Conservation (phyloP, 176 grass and related monocot species). For the Tillandsia leiboldiana region DNA sequence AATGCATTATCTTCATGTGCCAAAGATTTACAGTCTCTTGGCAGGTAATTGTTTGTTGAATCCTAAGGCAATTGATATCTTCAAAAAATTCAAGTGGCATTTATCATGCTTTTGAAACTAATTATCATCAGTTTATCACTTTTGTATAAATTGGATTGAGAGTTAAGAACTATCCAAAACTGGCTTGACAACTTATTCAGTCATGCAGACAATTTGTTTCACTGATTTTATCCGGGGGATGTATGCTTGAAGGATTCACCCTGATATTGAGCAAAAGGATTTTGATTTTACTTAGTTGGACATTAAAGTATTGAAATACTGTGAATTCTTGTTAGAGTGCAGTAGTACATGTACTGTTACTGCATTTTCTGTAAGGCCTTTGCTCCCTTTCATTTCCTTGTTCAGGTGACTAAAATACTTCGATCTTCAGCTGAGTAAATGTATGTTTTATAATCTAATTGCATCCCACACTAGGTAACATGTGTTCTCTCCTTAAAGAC, state of each 20-base stretch:
- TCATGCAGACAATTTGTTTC: not conserved
- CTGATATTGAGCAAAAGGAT: no score
- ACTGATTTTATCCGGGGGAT: not conserved
- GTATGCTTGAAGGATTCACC: not conserved
- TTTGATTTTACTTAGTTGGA: no score
- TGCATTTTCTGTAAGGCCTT: no score
- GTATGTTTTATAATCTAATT: not conserved
- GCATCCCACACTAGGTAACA: not conserved
- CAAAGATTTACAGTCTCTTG: conserved; percentile 76
- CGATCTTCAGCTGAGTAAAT: no score
- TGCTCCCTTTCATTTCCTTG: no score
- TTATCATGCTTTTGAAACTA: not conserved
- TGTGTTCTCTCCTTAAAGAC: not conserved
- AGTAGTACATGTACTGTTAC: no score
- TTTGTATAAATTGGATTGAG: not conserved
- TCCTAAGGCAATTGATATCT: not conserved
- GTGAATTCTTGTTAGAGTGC: no score
- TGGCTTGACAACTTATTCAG: not conserved
- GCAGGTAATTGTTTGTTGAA: conserved; percentile 39
- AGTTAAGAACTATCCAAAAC: not conserved
- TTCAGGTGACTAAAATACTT: not conserved
- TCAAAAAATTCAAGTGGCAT: conserved; percentile 7
- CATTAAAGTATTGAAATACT: no score
- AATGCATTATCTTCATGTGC: conserved; percentile 35
- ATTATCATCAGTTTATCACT: not conserved